Evolutionary conservation across 257 asterid genomes (phyloP).

Genomic region (Solanum bulbocastanum): DNA sequence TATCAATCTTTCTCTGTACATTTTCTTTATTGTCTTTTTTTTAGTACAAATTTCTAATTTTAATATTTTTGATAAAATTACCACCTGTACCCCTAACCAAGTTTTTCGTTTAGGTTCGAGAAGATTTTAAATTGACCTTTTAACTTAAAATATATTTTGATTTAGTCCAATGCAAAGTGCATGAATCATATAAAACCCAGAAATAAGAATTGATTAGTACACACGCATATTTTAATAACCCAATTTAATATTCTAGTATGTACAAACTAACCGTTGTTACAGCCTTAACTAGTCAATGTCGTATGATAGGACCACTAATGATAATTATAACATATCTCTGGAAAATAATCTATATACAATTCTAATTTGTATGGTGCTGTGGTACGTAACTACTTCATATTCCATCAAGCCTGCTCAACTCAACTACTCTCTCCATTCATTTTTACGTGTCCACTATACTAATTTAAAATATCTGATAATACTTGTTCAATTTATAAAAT

Average conservation of each 20-base stretch:
- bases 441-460: background rate
- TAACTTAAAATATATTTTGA: background rate
- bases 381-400: background rate
- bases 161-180: background rate
- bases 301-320: background rate
- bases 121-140: background rate
- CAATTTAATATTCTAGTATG: background rate
- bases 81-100: background rate
- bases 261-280: background rate
- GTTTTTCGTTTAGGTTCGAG: background rate
- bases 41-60: background rate
- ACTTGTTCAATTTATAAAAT: too few relatives aligned
- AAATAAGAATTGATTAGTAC: background rate
- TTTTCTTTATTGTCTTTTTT: too few relatives aligned
- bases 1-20: background rate
- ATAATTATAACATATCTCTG: background rate
- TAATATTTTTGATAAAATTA: background rate
- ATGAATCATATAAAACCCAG: background rate
- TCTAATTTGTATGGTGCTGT: background rate
- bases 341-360: background rate
- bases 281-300: background rate
- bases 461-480: too few relatives aligned
- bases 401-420: background rate
- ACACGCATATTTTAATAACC: background rate
- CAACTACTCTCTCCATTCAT: background rate